phyloP scores from a whole-genome alignment of 495 filamentous ascomycete species.

The Corynascus novoguineensis region DNA sequence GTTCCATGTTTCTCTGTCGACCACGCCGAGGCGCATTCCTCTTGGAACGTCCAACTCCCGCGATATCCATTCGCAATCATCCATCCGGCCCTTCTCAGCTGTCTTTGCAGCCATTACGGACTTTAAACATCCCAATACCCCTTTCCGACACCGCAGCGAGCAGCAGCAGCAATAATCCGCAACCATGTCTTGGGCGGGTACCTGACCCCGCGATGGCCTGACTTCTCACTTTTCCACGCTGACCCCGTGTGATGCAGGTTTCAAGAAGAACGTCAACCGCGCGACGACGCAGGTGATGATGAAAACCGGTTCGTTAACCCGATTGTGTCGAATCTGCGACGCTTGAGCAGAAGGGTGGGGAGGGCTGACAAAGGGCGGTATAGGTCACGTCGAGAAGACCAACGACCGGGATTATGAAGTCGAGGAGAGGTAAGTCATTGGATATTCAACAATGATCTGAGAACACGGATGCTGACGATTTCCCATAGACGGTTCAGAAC shows the following conservation, averaged over 20 bases:
- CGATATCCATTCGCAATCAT: background rate
- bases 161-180: slow-evolving; percentile 20
- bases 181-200: slow-evolving; percentile 60
- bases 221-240: background rate
- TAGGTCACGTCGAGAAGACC: slow-evolving; percentile 94
- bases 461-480: slow-evolving; percentile 4
- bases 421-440: slow-evolving; percentile 72
- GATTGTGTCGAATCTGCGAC: too few species aligned
- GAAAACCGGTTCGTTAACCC: slow-evolving; percentile 69
- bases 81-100: background rate
- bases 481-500: slow-evolving; percentile 77
- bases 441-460: background rate
- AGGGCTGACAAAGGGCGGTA: slow-evolving; percentile 4
- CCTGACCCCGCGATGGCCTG: slow-evolving; percentile 23
- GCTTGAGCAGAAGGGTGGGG: too few species aligned
- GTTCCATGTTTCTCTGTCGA: background rate
- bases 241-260: slow-evolving; percentile 54
- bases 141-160: background rate
- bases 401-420: slow-evolving; percentile 98
- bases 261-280: slow-evolving; percentile 98
- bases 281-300: slow-evolving; percentile 99
- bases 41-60: background rate
- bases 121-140: background rate
- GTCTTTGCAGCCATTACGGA: background rate
- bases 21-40: background rate